Evolutionary conservation across 176 grass and related monocot genomes (phyloP).

Genomic region (Carex cristatella): DNA sequence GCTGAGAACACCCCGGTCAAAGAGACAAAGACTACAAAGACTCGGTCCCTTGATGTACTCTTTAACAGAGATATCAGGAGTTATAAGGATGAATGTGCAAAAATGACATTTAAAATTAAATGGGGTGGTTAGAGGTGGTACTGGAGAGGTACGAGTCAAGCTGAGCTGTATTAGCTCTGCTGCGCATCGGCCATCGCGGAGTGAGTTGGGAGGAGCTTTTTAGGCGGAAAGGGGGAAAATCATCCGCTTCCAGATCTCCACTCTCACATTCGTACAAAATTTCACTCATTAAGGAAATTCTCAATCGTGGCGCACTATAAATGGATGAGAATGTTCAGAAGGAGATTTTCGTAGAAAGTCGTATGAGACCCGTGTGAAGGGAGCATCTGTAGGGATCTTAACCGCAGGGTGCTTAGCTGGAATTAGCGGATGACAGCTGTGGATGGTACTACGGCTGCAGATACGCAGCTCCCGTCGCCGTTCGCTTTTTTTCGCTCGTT

Average conservation of each 20-base stretch:
- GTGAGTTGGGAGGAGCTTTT: constrained; percentile 11
- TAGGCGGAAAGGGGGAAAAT: background rate
- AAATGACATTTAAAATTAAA: background rate
- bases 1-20: background rate
- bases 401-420: constrained; percentile 19
- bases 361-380: background rate
- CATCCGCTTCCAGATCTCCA: background rate
- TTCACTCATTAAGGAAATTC: background rate
- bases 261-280: background rate
- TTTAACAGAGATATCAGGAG: background rate
- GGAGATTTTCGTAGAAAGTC: background rate
- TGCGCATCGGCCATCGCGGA: constrained; percentile 12
- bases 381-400: background rate
- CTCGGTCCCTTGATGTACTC: background rate
- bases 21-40: background rate
- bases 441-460: background rate
- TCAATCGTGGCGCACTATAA: background rate
- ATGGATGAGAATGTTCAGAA: too few species aligned
- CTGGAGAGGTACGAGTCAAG: constrained; percentile 1
- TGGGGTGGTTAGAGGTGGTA: background rate
- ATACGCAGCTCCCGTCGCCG: constrained; percentile 33
- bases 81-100: background rate
- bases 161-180: constrained; percentile 24
- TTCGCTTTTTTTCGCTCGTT: constrained; percentile 8
- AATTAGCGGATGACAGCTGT: constrained; percentile 28